phyloP scores from a whole-genome alignment of 306 rosid genomes.

The Canavalia gladiata region DNA sequence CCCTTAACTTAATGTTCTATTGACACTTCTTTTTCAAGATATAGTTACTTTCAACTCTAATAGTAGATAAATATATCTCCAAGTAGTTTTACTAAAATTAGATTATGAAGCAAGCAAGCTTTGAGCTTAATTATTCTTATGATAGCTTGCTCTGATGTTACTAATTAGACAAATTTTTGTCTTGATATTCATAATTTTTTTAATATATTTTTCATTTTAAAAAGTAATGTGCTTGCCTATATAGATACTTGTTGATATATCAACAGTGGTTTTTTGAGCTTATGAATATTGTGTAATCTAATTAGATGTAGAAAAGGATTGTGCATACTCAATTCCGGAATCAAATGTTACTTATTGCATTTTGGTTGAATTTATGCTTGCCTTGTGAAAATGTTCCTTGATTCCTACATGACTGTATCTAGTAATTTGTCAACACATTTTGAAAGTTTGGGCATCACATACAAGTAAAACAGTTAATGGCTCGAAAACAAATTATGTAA shows the following conservation, averaged over 20 bases:
- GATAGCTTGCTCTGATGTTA: slow-evolving; percentile 46
- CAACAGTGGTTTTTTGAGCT: not conserved
- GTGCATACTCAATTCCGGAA: slow-evolving; percentile 39
- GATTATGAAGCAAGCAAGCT: slow-evolving; percentile 36
- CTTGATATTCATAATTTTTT: not conserved
- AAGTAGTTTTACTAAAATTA: slow-evolving; percentile 36
- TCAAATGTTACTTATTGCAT: slow-evolving; percentile 51
- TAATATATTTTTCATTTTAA: too few relatives aligned
- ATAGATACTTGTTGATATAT: too few relatives aligned
- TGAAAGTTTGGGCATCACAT: too few relatives aligned
- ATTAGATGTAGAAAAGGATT: slow-evolving; percentile 28
- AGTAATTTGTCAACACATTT: slow-evolving; percentile 56
- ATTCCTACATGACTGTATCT: slow-evolving; percentile 42
- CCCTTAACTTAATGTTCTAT: slow-evolving; percentile 39
- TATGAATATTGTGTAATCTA: not conserved
- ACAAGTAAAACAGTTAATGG: too few relatives aligned
- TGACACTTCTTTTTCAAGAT: slow-evolving; percentile 48
- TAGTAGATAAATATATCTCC: slow-evolving; percentile 40
- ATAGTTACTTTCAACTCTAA: slow-evolving; percentile 44
- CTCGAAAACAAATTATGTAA: too few relatives aligned
- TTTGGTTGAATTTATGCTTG: slow-evolving; percentile 47
- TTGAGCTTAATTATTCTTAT: slow-evolving; percentile 38
- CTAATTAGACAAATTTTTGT: slow-evolving; percentile 18
- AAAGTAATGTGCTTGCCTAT: too few relatives aligned
- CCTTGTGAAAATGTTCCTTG: slow-evolving; percentile 36